Evolutionary conservation across 2,329 filamentous ascomycete species (phyloP).

Genomic region (Fusarium piperis): DNA sequence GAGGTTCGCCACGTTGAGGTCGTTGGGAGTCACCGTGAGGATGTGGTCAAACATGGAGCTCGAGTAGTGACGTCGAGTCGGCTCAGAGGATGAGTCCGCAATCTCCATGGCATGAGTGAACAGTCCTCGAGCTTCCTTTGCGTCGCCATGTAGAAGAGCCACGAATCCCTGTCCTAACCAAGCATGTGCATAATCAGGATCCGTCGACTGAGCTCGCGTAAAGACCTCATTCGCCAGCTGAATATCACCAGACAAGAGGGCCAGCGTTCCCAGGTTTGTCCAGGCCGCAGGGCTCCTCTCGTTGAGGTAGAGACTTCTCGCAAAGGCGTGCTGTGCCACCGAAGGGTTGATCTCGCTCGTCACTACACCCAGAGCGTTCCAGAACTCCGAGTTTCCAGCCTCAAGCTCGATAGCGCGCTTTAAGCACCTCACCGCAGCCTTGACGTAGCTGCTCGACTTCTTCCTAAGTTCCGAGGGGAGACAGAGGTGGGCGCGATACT

Average conservation of each 20-base stretch:
- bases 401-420: slow-evolving; percentile 96
- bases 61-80: slow-evolving; percentile 82
- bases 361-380: slow-evolving; percentile 93
- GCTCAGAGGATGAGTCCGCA: slow-evolving; percentile 76
- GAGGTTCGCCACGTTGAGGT: slow-evolving; percentile 66
- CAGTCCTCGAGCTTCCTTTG: slow-evolving; percentile 80
- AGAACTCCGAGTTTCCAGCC: slow-evolving; percentile 93
- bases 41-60: slow-evolving; percentile 85
- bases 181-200: slow-evolving; percentile 91
- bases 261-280: slow-evolving; percentile 91
- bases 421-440: slow-evolving; percentile 87
- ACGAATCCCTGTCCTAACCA: slow-evolving; percentile 95
- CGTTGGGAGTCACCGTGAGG: slow-evolving; percentile 62
- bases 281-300: slow-evolving; percentile 86
- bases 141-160: slow-evolving; percentile 78
- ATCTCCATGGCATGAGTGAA: slow-evolving; percentile 97
- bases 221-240: slow-evolving; percentile 92
- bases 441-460: slow-evolving; percentile 75
- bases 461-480: slow-evolving; percentile 63
- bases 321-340: slow-evolving; percentile 92
- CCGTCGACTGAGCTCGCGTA: slow-evolving; percentile 88
- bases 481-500: slow-evolving; percentile 81
- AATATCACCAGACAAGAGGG: slow-evolving; percentile 83
- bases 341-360: slow-evolving; percentile 87
- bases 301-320: slow-evolving; percentile 91